A percentile compares a stretch with the other conserved stretches of the same genome.
phyloP scores from a whole-genome alignment of 805 yeast genomes.

The Peterozyma xylosa region DNA sequence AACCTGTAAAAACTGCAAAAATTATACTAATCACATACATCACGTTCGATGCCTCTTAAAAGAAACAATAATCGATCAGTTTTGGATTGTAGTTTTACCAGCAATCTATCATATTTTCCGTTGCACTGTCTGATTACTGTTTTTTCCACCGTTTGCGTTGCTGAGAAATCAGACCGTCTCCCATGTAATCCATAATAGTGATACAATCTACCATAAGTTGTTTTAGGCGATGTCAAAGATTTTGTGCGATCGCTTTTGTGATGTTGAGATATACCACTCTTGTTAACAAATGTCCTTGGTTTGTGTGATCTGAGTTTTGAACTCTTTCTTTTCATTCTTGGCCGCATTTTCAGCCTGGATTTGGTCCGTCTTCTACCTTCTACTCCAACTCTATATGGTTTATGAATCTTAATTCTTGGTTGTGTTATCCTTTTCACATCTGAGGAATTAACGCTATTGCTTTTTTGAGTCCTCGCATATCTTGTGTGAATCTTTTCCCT shows the following conservation, averaged over 20 bases:
- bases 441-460: too few relatives aligned
- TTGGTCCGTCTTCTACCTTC: background rate
- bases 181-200: background rate
- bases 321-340: background rate
- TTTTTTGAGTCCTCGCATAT: too few relatives aligned
- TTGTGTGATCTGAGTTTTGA: background rate
- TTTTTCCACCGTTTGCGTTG: background rate
- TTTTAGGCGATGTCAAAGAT: background rate
- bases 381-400: background rate
- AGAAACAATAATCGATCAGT: background rate
- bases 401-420: background rate
- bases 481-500: too few relatives aligned
- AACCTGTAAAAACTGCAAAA: too few relatives aligned
- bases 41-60: slow-evolving; percentile 1
- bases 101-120: slow-evolving; percentile 2
- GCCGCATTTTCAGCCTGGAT: background rate
- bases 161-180: background rate
- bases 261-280: background rate
- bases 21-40: too few relatives aligned
- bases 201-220: background rate
- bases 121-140: slow-evolving; percentile 2
- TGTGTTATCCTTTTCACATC: too few relatives aligned
- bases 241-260: background rate
- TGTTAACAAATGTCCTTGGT: background rate
- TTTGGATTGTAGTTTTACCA: slow-evolving; percentile 1